phyloP scores from a whole-genome alignment of 257 asterid species.

The Nicotiana tabacum region DNA sequence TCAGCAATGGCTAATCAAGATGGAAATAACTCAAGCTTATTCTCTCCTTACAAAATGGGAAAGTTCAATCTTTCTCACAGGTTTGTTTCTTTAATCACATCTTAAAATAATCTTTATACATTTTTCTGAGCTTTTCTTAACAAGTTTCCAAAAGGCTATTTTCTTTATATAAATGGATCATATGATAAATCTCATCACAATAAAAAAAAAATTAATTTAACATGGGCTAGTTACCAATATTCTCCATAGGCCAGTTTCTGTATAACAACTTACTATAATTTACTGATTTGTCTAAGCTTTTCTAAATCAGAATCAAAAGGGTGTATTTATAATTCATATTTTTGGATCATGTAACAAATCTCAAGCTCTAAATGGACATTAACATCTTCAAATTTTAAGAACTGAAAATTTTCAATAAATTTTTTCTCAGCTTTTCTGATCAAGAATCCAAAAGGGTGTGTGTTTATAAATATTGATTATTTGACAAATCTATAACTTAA shows the following conservation, averaged over 20 bases:
- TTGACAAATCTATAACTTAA: no score
- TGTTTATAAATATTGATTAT: not conserved
- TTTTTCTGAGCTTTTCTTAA: not conserved
- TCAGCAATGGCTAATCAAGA: slow-evolving; percentile 44
- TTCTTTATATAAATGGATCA: not conserved
- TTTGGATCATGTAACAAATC: not conserved
- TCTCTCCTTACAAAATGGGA: slow-evolving; percentile 87
- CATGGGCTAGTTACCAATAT: not conserved
- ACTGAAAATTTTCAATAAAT: no score
- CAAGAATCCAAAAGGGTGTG: not conserved
- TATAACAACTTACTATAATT: not conserved
- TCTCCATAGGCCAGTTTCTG: no score
- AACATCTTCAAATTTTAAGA: no score
- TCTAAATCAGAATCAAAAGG: not conserved
- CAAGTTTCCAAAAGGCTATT: not conserved
- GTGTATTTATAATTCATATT: not conserved
- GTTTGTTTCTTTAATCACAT: slow-evolving; percentile 16
- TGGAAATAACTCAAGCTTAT: slow-evolving; percentile 37
- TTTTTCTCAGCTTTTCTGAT: no score
- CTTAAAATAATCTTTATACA: no score
- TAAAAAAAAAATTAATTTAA: not conserved
- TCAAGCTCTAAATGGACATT: not conserved
- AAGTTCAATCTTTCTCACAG: slow-evolving; percentile 82
- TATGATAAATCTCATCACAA: not conserved
- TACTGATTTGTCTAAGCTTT: not conserved